phyloP scores from a whole-genome alignment of 805 yeast genomes.

The Starmerella sirachaensis region DNA sequence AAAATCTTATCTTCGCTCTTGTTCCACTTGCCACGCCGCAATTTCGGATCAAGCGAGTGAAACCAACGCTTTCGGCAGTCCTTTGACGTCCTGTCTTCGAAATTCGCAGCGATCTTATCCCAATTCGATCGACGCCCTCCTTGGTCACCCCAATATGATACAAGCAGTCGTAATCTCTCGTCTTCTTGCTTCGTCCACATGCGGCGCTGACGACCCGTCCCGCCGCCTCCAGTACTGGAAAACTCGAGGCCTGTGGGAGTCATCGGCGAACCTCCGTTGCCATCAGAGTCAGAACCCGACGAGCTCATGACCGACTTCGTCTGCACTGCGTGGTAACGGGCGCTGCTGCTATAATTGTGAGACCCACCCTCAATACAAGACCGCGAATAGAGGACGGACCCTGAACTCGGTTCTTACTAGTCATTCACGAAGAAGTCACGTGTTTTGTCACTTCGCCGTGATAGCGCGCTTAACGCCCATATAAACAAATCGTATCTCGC shows the following conservation, averaged over 20 bases:
- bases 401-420: too few species aligned
- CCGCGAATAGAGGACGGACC: too few species aligned
- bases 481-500: too few species aligned
- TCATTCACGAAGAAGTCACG: too few species aligned
- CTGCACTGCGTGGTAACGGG: too few species aligned
- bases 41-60: slow-evolving; percentile 68
- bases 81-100: slow-evolving; percentile 47
- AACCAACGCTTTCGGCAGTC: slow-evolving; percentile 85
- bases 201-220: slow-evolving; percentile 19
- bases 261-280: not conserved
- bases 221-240: not conserved
- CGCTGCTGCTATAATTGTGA: too few species aligned
- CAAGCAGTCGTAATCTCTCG: slow-evolving; percentile 34
- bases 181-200: slow-evolving; percentile 72
- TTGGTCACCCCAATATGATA: slow-evolving; percentile 35
- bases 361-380: too few species aligned
- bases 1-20: slow-evolving; percentile 60
- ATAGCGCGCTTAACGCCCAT: too few species aligned
- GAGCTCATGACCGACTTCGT: slow-evolving; percentile 3
- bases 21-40: slow-evolving; percentile 82
- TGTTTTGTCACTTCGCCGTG: too few species aligned
- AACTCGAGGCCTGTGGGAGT: not conserved
- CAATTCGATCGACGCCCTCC: slow-evolving; percentile 36
- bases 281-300: slow-evolving; percentile 4
- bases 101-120: slow-evolving; percentile 30